Base-by-base conservation (phyloP, 495 filamentous ascomycete genomes). In the Annulohypoxylon bovei region DNA sequence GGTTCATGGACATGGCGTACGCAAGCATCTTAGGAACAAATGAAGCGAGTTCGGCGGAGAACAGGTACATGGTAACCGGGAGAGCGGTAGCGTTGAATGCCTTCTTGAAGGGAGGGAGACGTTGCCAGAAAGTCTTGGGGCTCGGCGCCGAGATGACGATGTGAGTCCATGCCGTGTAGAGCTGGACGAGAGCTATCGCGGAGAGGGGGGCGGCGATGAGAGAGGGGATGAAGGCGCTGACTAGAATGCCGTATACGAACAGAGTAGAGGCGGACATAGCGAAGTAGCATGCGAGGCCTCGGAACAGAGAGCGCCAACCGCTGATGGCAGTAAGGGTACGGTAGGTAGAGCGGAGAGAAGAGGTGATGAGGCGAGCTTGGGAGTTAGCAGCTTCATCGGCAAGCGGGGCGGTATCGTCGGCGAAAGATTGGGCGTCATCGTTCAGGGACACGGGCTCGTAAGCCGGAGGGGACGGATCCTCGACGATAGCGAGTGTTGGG, bases 401-500 rank as follows among this genome's bases (percentile, higher is more conserved):
- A 18, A 69, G 44, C 56, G 74, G 60, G 33, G 61, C 68, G 9
- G 71, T 77, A 18, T 72, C 71, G 50, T 72, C 65, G 71, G 71
- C 70, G 37, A 71, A 30, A 40, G 71, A 71, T 25, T 76, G 70
- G 44, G 27, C 63, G 23, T 78, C 75, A 0, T 81, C 82, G 65
- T 80, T 76, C 18, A 79, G 52, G 18, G 76, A 63, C 18, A 84
- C 65, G 54, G 82, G 74, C 40, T 83, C 81, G 64, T 85, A 85
- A 28, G 75, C 78, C 14, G 83, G 81, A 52, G 83, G 81, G 56
- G 77, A 80, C n/a, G 82, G 82, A 68, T 85, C 82, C 59, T 85
- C 83, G 67, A 85, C 74, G 55, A 83, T 83, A 47, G 82, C 79
- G 23, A 85, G 79, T 11, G 79, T 81, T 12, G 81, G 79, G 58